Percentiles rank a stretch among this genome's conserved stretches.
phyloP scores from a whole-genome alignment of 352 stramenopile genomes.

The Phytopythium aichiense region DNA sequence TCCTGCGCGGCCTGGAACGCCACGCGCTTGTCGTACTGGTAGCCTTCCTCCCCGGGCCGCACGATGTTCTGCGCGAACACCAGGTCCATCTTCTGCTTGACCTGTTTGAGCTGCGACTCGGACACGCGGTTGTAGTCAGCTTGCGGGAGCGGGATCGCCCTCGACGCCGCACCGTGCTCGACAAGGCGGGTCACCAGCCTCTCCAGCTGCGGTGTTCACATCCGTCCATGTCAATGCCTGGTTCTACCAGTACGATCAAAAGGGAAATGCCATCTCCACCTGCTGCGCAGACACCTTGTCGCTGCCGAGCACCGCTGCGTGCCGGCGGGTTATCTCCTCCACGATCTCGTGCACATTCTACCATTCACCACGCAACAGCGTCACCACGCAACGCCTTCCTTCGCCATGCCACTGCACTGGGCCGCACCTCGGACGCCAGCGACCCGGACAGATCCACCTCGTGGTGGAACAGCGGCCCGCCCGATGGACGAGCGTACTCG shows the following conservation, averaged over 20 bases:
- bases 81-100: slow-evolving; percentile 69
- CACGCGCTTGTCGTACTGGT: slow-evolving; percentile 71
- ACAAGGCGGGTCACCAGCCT: slow-evolving; percentile 43
- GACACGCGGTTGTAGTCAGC: slow-evolving; percentile 81
- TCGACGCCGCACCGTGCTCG: slow-evolving; percentile 12
- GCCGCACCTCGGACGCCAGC: slow-evolving; percentile 8
- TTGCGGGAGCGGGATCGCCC: slow-evolving; percentile 29
- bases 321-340: slow-evolving; percentile 27
- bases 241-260: neutral
- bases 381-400: slow-evolving; percentile 7
- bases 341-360: slow-evolving; percentile 34
- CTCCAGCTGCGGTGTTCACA: slow-evolving; percentile 24
- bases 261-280: slow-evolving; percentile 13
- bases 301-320: slow-evolving; percentile 33
- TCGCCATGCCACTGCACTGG: too few relatives aligned
- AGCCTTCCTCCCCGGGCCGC: slow-evolving; percentile 44
- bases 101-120: slow-evolving; percentile 60
- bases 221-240: neutral
- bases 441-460: slow-evolving; percentile 44
- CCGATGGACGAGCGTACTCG: slow-evolving; percentile 39
- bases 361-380: neutral
- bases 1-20: slow-evolving; percentile 40
- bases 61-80: slow-evolving; percentile 65
- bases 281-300: slow-evolving; percentile 40
- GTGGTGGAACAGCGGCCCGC: slow-evolving; percentile 49